Evolutionary conservation across 2,329 filamentous ascomycete genomes (phyloP).

Genomic region (Alternaria sp.): DNA sequence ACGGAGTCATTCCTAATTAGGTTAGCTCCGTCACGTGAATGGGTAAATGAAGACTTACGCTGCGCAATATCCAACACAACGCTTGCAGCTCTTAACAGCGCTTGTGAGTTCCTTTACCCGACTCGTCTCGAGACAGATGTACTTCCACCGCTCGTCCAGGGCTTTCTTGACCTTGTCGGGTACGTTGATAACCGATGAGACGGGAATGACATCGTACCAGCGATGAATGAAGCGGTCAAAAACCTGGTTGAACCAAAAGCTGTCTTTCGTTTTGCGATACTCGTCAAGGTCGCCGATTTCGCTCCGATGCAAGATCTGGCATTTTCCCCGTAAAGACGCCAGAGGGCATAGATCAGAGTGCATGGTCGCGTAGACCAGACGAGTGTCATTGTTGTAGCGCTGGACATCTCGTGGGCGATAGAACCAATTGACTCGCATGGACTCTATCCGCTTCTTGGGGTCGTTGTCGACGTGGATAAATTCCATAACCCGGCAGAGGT

Average conservation of each 20-base stretch:
- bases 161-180: conserved; percentile 94
- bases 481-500: conserved; percentile 97
- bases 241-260: conserved; percentile 96
- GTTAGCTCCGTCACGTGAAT: conserved; percentile 18
- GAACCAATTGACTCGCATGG: conserved; percentile 95
- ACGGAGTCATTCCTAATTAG: conserved; percentile 82
- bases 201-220: conserved; percentile 96
- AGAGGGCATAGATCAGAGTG: conserved; percentile 96
- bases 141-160: conserved; percentile 95
- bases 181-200: conserved; percentile 91
- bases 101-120: conserved; percentile 94
- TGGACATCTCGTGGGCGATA: conserved; percentile 96
- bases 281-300: conserved; percentile 83
- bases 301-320: conserved; percentile 83
- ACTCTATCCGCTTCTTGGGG: conserved; percentile 74
- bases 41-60: conserved; percentile 65
- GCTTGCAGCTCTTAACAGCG: conserved; percentile 94
- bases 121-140: conserved; percentile 90
- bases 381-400: conserved; percentile 87
- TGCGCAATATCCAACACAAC: conserved; percentile 88
- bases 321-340: conserved; percentile 91
- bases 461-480: conserved; percentile 82
- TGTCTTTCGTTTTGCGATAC: conserved; percentile 83
- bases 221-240: conserved; percentile 99
- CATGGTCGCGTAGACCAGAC: conserved; percentile 95